Evolutionary conservation across 2,329 filamentous ascomycete species (phyloP).

Genomic region (Truncatella angustata): DNA sequence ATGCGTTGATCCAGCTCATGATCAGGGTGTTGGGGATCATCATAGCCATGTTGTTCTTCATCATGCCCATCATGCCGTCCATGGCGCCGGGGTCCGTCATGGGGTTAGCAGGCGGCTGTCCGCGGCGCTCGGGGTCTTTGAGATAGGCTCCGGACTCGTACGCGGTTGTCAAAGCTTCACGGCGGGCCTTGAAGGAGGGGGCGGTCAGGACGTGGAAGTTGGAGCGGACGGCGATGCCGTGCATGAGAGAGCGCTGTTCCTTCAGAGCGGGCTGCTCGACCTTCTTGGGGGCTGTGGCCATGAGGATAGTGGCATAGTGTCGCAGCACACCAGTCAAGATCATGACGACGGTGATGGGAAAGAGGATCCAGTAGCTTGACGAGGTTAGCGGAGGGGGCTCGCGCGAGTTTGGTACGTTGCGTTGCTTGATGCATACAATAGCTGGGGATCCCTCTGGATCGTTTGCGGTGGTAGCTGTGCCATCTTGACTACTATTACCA

Average conservation of each 20-base stretch:
- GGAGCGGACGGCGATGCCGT: conserved; percentile 78
- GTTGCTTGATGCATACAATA: conserved; percentile 68
- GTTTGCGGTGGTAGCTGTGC: conserved; percentile 84
- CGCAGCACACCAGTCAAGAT: conserved; percentile 92
- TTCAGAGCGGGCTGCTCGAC: conserved; percentile 72
- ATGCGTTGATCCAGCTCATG: conserved; percentile 99
- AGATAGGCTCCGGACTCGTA: conserved; percentile 86
- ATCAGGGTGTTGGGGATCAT: conserved; percentile 98
- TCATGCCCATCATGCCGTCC: conserved; percentile 99
- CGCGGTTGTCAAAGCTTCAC: conserved; percentile 74
- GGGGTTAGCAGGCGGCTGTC: conserved; percentile 87
- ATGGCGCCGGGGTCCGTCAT: conserved; percentile 94
- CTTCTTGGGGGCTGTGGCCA: conserved; percentile 82
- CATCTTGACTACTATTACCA: conserved; percentile 55
- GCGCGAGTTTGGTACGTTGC: too few relatives aligned
- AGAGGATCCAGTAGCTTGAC: conserved; percentile 93
- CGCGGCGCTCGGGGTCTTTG: conserved; percentile 82
- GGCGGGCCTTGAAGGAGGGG: conserved; percentile 74
- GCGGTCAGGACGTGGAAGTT: conserved; percentile 80
- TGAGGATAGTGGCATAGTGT: conserved; percentile 92
- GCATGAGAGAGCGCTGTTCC: conserved; percentile 82
- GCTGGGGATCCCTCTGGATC: conserved; percentile 96
- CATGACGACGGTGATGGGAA: conserved; percentile 98
- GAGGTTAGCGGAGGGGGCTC: conserved; percentile 13
- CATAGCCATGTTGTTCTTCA: conserved; percentile 99